phyloP scores from a whole-genome alignment of 2,329 filamentous ascomycete species.

The Coccinonectria pachysandricola region DNA sequence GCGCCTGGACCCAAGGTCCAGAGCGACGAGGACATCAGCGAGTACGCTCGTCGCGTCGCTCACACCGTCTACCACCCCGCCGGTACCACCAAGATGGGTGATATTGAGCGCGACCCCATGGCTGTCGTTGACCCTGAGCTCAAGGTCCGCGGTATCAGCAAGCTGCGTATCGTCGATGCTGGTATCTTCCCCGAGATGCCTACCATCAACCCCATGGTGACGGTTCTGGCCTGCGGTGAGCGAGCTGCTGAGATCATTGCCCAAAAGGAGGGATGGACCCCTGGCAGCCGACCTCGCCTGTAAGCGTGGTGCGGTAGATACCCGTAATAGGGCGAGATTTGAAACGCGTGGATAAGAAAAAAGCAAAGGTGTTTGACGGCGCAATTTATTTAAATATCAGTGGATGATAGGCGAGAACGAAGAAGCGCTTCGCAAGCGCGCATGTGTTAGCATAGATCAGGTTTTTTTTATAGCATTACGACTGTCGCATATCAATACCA shows the following conservation, averaged over 20 bases:
- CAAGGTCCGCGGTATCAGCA: constrained; percentile 61
- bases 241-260: constrained; percentile 70
- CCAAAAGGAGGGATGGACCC: constrained; percentile 50
- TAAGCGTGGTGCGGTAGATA: constrained; percentile 10
- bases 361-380: too few species aligned
- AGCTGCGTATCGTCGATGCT: constrained; percentile 72
- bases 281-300: constrained; percentile 21
- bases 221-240: constrained; percentile 75
- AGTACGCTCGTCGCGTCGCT: constrained; percentile 71
- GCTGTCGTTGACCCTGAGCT: constrained; percentile 74
- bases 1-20: constrained; percentile 65
- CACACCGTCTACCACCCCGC: constrained; percentile 89
- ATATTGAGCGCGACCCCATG: constrained; percentile 53
- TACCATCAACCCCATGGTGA: constrained; percentile 84
- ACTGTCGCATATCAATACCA: too few species aligned
- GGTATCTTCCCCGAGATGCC: constrained; percentile 84
- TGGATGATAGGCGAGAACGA: too few species aligned
- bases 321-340: too few species aligned
- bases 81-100: constrained; percentile 85
- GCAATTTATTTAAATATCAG: too few species aligned
- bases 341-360: too few species aligned
- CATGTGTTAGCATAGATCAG: too few species aligned
- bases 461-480: too few species aligned
- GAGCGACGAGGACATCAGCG: constrained; percentile 68
- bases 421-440: too few species aligned